Evolutionary conservation across 2,329 filamentous ascomycete genomes (phyloP).

Genomic region (Geosmithia putterillii): DNA sequence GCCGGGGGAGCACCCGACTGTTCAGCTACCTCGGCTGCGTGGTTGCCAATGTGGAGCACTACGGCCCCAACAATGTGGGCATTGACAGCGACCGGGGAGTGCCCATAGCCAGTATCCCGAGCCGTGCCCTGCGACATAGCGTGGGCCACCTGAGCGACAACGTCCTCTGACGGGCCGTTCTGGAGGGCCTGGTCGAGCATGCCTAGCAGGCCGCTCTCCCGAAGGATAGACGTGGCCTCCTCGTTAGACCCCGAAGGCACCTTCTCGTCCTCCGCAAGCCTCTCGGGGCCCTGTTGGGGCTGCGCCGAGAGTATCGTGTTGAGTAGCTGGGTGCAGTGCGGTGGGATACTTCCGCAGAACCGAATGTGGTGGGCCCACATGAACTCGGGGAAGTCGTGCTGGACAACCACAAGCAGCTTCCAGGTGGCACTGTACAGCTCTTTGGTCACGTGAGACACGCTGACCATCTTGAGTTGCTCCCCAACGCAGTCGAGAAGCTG

Average conservation of each 20-base stretch:
- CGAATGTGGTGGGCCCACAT: constrained; percentile 75
- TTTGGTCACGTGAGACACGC: constrained; percentile 57
- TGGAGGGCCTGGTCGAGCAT: constrained; percentile 48
- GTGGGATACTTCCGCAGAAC: constrained; percentile 70
- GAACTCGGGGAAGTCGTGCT: constrained; percentile 93
- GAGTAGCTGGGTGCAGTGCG: constrained; percentile 74
- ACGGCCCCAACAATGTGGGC: constrained; percentile 65
- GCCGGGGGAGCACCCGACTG: constrained; percentile 48
- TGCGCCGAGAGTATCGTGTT: constrained; percentile 80
- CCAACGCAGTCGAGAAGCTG: constrained; percentile 63
- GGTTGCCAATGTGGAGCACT: constrained; percentile 68
- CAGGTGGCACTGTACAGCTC: constrained; percentile 76
- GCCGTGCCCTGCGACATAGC: constrained; percentile 50
- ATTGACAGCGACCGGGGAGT: constrained; percentile 57
- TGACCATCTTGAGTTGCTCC: constrained; percentile 64
- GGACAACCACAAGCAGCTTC: constrained; percentile 71
- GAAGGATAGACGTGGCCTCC: constrained; percentile 45
- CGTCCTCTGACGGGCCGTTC: constrained; percentile 55
- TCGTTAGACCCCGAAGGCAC: constrained; percentile 16
- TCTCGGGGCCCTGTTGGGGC: constrained; percentile 63
- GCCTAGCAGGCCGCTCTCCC: constrained; percentile 40
- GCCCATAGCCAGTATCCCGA: constrained; percentile 52
- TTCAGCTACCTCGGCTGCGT: constrained; percentile 49
- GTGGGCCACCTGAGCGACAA: constrained; percentile 64
- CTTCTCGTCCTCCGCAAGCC: constrained; percentile 56